phyloP scores from a whole-genome alignment of 2,329 filamentous ascomycete genomes.

The Penicillium sp. region DNA sequence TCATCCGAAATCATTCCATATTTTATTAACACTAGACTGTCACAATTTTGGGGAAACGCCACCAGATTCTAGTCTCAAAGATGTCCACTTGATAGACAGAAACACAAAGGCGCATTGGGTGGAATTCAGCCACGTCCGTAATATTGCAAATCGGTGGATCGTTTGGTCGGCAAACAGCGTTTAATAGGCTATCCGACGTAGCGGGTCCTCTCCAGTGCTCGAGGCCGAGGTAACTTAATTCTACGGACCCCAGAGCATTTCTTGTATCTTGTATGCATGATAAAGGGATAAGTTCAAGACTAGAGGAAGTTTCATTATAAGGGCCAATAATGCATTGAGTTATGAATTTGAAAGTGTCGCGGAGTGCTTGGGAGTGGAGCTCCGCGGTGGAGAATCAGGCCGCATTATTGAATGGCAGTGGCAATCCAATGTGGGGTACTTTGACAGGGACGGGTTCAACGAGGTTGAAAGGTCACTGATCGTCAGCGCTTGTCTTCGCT shows the following conservation, averaged over 20 bases:
- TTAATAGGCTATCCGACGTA: neutral
- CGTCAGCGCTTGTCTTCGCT: neutral
- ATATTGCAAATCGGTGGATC: neutral
- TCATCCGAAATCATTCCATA: neutral
- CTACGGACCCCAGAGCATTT: neutral
- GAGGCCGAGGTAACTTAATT: neutral
- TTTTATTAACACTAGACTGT: neutral
- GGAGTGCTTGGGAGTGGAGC: neutral
- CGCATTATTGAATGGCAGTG: slow-evolving; percentile 11
- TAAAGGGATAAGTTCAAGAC: neutral
- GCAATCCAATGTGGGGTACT: slow-evolving; percentile 5
- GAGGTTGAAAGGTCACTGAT: neutral
- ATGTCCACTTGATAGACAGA: neutral
- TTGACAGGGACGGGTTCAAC: slow-evolving; percentile 1
- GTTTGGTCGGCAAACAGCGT: neutral
- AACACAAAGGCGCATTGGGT: neutral
- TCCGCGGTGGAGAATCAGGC: slow-evolving; percentile 3
- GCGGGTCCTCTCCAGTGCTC: neutral
- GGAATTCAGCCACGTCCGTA: neutral
- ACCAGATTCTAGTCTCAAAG: slow-evolving; percentile 1
- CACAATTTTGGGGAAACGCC: neutral
- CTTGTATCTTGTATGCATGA: neutral
- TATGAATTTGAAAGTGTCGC: neutral
- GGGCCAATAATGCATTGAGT: neutral
- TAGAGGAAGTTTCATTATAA: neutral